Evolutionary conservation across 1,284 basidiomycete genomes (phyloP).

Genomic region (Moesziomyces sp.): DNA sequence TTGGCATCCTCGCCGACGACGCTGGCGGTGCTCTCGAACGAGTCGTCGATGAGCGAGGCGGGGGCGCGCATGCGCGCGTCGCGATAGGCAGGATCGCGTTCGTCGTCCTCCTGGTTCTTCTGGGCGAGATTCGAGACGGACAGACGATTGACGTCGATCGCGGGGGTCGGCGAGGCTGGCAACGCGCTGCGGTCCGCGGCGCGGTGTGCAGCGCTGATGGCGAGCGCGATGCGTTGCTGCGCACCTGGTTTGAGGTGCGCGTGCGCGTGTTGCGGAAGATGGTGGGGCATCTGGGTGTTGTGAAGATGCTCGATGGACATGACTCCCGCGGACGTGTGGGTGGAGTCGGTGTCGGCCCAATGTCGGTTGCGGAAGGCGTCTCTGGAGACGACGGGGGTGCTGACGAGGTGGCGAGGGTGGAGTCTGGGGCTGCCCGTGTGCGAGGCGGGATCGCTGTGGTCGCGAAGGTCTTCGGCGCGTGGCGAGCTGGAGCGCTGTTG

Average conservation of each 20-base stretch:
- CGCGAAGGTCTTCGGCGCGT: constrained; percentile 38
- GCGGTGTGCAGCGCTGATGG: not conserved
- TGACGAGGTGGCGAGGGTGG: constrained; percentile 38
- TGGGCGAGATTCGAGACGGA: constrained; percentile 37
- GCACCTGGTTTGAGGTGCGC: not conserved
- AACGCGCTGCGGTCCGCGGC: not conserved
- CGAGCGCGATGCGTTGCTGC: not conserved
- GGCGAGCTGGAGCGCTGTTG: constrained; percentile 52
- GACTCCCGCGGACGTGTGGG: constrained; percentile 11
- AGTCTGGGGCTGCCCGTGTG: constrained; percentile 22
- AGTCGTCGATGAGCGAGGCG: constrained; percentile 41
- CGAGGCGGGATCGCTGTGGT: constrained; percentile 40
- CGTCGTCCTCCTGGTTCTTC: constrained; percentile 30
- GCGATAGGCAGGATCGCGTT: constrained; percentile 5
- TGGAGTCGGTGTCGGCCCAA: constrained; percentile 20
- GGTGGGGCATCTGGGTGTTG: constrained; percentile 9
- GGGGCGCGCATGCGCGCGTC: constrained; percentile 10
- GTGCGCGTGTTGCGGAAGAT: not conserved
- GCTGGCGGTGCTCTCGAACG: constrained; percentile 35
- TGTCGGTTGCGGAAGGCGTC: constrained; percentile 41
- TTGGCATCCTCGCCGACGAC: constrained; percentile 33
- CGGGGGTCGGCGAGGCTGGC: constrained; percentile 24
- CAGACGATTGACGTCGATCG: constrained; percentile 38
- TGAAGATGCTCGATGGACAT: constrained; percentile 43
- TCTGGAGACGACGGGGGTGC: constrained; percentile 39